Evolutionary conservation across 2,329 filamentous ascomycete species (phyloP).

Genomic region (Sporothrix globosa): DNA sequence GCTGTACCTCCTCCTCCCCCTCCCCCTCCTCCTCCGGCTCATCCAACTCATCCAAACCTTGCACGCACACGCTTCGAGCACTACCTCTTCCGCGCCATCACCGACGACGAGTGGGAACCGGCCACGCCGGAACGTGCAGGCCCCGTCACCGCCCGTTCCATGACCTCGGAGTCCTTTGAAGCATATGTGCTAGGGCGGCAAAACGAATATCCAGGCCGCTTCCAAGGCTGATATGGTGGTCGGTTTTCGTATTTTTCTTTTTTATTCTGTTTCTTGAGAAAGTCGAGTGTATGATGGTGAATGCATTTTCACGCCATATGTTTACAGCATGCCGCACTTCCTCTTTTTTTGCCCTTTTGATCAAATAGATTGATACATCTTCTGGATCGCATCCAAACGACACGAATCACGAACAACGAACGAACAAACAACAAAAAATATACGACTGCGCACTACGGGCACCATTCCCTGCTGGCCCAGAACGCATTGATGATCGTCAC

Average conservation of each 20-base stretch:
- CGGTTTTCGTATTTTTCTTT: neutral
- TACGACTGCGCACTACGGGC: slow-evolving; percentile 9
- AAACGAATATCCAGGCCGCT: slow-evolving; percentile 45
- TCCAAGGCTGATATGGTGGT: neutral
- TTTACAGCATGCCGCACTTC: neutral
- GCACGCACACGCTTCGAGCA: slow-evolving; percentile 41
- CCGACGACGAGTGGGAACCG: slow-evolving; percentile 47
- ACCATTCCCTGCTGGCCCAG: neutral
- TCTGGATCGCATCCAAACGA: slow-evolving; percentile 15
- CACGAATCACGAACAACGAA: neutral
- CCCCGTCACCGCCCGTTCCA: slow-evolving; percentile 40
- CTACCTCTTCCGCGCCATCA: slow-evolving; percentile 49
- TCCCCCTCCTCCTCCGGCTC: neutral
- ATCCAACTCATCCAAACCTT: neutral
- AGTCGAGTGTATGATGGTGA: neutral
- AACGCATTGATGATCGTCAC: slow-evolving; percentile 11
- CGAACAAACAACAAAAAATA: neutral
- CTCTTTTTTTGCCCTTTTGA: neutral
- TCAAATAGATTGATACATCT: slow-evolving; percentile 13
- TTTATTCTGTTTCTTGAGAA: too few relatives aligned
- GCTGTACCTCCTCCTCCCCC: neutral
- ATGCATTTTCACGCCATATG: neutral
- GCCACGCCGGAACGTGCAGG: slow-evolving; percentile 34
- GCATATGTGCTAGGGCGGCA: slow-evolving; percentile 45
- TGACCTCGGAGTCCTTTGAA: slow-evolving; percentile 48